Evolutionary conservation across 1,284 basidiomycete species (phyloP), one percentile per base, ranked within the genome.

Genomic region (Ceratobasidium theobromae): DNA sequence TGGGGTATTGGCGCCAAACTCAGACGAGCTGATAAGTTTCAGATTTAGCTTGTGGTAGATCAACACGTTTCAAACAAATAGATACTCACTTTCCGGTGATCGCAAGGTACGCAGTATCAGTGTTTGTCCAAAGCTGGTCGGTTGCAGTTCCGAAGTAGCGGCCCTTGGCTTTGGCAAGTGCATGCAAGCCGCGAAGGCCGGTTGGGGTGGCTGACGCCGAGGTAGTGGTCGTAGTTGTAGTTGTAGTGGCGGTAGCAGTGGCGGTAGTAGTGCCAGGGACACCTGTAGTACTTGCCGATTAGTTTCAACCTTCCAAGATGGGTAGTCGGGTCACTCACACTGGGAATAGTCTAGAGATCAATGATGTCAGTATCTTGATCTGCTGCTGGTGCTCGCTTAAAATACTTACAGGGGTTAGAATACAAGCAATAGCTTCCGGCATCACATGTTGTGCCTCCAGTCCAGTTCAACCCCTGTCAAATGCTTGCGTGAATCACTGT

Each of bases 1-100:
- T 16, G 69, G 67, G 14, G 70, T 71, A 16, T 66, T 65, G 12
- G 49, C 60, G 25, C 68, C 66, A 38, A 69, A 69, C 41, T 70
- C 60, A 18, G 48, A 2, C 18, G 60, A 25, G 33, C 60, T 65
- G 3, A 4, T 32, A 4, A 18, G 28, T 3, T 33, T 4, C 30
- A 3, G 4, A 64, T 11, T 23, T 18, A 43, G 35, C 27, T 52
- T 4, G 27, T 18, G 14, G 5, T 3, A 49, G 28, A 28, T 25
- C 18, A 21, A 30, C 12, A 9, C 11, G 23, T 25, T 25, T 9
- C 8, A 16, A 33, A 25, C 21, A 21, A 9, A 33, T 11, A 48
- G 4, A 38, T 32, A 41, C 60, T n/a, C 53, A 65, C 60, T 67
- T 67, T 32, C 66, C 66, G n/a, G 66, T 64, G 21, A 67, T 3